phyloP scores from a whole-genome alignment of 495 filamentous ascomycete species.

The Trichoderma parareesei region DNA sequence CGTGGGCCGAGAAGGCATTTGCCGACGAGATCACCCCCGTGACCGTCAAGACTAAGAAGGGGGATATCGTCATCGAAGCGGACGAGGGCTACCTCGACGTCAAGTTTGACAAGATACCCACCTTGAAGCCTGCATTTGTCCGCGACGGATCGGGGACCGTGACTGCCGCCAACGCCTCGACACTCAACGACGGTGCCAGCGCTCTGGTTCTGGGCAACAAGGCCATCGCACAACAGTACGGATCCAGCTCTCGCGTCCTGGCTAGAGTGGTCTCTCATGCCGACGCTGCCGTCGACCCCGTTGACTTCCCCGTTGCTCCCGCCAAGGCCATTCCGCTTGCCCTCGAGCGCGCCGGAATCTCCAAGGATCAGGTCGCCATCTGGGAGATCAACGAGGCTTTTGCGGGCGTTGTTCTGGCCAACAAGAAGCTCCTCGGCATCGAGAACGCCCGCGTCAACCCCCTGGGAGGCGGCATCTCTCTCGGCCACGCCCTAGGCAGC shows the following conservation, averaged over 20 bases:
- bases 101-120: conserved; percentile 74
- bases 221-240: conserved; percentile 68
- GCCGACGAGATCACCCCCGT: conserved; percentile 82
- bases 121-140: conserved; percentile 84
- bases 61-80: conserved; percentile 64
- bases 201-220: conserved; percentile 80
- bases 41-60: conserved; percentile 75
- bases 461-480: conserved; percentile 81
- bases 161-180: conserved; percentile 87
- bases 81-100: conserved; percentile 86
- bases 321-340: conserved; percentile 87
- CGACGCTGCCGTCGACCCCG: conserved; percentile 86
- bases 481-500: conserved; percentile 93
- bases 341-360: conserved; percentile 80
- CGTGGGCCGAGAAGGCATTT: conserved; percentile 76
- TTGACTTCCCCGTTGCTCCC: conserved; percentile 92
- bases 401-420: conserved; percentile 91
- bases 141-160: conserved; percentile 79
- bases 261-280: conserved; percentile 79
- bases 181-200: conserved; percentile 88
- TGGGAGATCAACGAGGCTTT: conserved; percentile 99
- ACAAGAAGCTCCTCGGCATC: conserved; percentile 81
- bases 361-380: conserved; percentile 76
- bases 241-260: conserved; percentile 61
- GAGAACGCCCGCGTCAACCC: conserved; percentile 73